Base-by-base conservation (phyloP, 192 early-diverging fungal genomes). In the Helicostylum pulchrum region DNA sequence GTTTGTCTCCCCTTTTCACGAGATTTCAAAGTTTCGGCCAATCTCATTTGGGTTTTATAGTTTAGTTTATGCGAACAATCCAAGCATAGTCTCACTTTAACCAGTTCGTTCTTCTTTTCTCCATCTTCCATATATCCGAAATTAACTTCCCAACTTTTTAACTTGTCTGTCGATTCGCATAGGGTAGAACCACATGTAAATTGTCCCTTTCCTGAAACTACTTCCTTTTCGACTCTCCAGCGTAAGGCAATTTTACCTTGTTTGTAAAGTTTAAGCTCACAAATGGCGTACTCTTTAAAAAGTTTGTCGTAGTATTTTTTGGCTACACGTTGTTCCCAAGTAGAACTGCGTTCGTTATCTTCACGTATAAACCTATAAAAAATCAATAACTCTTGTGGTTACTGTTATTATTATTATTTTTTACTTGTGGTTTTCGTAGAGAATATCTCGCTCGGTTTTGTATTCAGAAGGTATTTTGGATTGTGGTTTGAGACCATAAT, bases 301-400 rank as follows among this genome's bases (percentile, higher is more conserved):
- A 94, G 83, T 67, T 81, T 82, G 64, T 91, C 88, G 63, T 94
- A 92, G 65, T 94, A 93, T 60, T 91, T 89, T 67, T 91, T 90
- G 17, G 92, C 91, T 14, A 93, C 58, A 6, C 91, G 71, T 53
- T 86, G 66, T 55, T 91, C 91, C 91, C 91, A 94, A 1, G 68
- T 43, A n/a, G 80, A 75, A 15, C 78, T 82, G 0, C 85, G 58
- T 14, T 76, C 76, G 9, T 51, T 31, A n/a, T 19, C 6, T 20
- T 61, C 42, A 49, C 87, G 67, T 14, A 91, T 68, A 65, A 90
- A 92, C 62, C 85, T 88, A 56, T 48, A 23, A 26, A 31, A 8
- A 20, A 34, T 50, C 12, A 43, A 32, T 23, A 30, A 23, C 3
- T 12, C 39, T 7, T 26, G 26, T 26, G 2, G 23, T 30, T 53